These are phyloP conservation scores for Thraustotheca clavata DNA, from an alignment of 352 stramenopile species.

Conservation along the genomic window DNA sequence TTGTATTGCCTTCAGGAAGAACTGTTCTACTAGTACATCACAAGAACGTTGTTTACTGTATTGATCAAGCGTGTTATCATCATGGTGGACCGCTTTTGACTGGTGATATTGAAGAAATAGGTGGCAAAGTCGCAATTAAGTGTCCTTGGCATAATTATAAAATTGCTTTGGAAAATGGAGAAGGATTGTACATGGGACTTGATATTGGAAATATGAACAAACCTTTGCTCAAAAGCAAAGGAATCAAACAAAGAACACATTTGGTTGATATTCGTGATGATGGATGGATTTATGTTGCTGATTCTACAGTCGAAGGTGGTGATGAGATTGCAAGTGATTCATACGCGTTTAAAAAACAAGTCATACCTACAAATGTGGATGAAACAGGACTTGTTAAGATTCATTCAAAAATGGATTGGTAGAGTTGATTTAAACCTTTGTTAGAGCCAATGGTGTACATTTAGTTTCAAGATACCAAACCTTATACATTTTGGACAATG, in stretches of 20 bases:
- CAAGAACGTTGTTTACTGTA: constrained; percentile 45
- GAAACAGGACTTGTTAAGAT: constrained; percentile 6
- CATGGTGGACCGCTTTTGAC: constrained; percentile 68
- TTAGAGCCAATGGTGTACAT: too few relatives aligned
- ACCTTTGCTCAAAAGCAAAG: constrained; percentile 68
- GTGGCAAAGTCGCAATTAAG: constrained; percentile 64
- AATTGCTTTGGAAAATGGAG: constrained; percentile 68
- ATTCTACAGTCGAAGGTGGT: constrained; percentile 36
- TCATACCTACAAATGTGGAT: constrained; percentile 2
- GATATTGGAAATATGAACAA: constrained; percentile 41
- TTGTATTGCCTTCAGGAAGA: neutral
- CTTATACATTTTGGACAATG: too few relatives aligned
- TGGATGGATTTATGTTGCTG: constrained; percentile 60
- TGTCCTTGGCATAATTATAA: constrained; percentile 83
- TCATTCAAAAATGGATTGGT: constrained; percentile 3
- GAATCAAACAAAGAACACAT: constrained; percentile 78
- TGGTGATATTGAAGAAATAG: constrained; percentile 80
- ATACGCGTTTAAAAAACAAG: constrained; percentile 13
- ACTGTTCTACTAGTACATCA: constrained; percentile 18
- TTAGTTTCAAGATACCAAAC: too few relatives aligned
- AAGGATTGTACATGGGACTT: constrained; percentile 79
- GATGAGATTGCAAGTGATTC: constrained; percentile 2
- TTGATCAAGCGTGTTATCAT: constrained; percentile 84
- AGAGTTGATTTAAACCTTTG: too few relatives aligned
- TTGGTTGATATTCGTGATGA: constrained; percentile 59